A percentile compares a stretch with the other conserved stretches of the same genome.
Conservation (phyloP, 495 filamentous ascomycete species). For the Penicillium crystallinum region DNA sequence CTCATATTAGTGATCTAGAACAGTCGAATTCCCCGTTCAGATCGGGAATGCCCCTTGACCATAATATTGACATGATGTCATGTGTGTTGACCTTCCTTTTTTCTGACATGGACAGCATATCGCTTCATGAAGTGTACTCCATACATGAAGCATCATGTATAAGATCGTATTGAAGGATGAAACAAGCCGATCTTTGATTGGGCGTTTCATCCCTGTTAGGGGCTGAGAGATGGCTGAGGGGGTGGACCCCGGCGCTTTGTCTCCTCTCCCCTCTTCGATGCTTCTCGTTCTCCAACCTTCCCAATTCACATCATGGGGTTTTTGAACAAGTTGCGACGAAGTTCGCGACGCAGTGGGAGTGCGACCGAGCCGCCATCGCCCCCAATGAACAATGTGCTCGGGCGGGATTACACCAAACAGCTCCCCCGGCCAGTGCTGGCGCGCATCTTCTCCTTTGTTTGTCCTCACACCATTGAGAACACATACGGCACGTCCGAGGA, state of each 20-base stretch:
- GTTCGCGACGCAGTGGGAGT: conserved; percentile 31
- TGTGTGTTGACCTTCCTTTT: too few species aligned
- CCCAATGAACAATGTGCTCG: conserved; percentile 12
- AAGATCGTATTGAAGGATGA: too few species aligned
- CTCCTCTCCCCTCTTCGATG: background rate
- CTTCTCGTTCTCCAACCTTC: background rate
- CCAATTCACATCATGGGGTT: conserved; percentile 34
- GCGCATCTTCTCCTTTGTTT: conserved; percentile 73
- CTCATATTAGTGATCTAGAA: too few species aligned
- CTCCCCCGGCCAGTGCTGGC: conserved; percentile 62
- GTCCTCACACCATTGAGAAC: conserved; percentile 74
- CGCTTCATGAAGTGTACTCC: too few species aligned
- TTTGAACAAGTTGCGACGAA: conserved; percentile 31
- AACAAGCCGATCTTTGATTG: background rate
- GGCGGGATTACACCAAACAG: conserved; percentile 42
- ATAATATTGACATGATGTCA: too few species aligned
- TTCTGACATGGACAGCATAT: too few species aligned
- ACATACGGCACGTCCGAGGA: conserved; percentile 78
- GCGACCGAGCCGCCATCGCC: conserved; percentile 21
- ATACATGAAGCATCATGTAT: too few species aligned
- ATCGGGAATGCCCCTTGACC: too few species aligned
- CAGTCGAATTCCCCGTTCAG: too few species aligned
- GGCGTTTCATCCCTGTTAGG: conserved; percentile 19
- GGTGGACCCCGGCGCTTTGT: conserved; percentile 9
- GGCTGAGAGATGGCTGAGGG: background rate